Evolutionary conservation across 306 rosid genomes (phyloP), one percentile per base, ranked within the genome.

Genomic region (Cyamopsis tetragonoloba): DNA sequence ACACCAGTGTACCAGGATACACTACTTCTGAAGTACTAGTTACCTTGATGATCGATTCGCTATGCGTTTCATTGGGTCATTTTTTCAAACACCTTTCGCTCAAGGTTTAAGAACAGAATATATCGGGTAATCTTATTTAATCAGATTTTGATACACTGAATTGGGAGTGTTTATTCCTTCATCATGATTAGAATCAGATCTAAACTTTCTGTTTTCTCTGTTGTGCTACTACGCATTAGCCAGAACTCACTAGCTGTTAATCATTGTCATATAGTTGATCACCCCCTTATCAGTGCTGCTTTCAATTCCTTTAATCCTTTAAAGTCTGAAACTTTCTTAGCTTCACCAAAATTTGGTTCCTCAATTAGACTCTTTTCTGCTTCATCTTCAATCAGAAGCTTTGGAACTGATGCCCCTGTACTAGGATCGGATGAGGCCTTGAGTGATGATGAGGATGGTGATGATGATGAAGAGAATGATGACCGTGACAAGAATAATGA

Each of bases 151-250:
- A 69, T 7, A 70, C 1, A 41, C 37, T 49, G 67, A 38, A 38
- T 15, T 48, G 69, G 27, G 38, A 18, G 26, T 60, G 63, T 4
- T 31, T 42, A 10, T 27, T 47, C 46, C 4, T 41, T 27, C 37
- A 60, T 54, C 75, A 86, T 86, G 88, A 74, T 70, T 53, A 76
- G 78, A 69, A 26, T 70, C 27, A 74, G 77, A 43, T 57, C 85
- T 26, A 77, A 63, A 10, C 4, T 75, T 8, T 68, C 79, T 51
- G 18, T 75, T 50, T 64, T 68, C 66, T 71, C 82, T 58, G 42
- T 42, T 35, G 37, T 70, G 65, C 39, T 70, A 44, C 55, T 22
- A 34, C 77, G 74, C 44, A 13, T 58, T 15, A 47, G 54, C 55
- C 71, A 53, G 5, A 58, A 18, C 42, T 59, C 67, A 8, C 27